phyloP scores from a whole-genome alignment of 306 rosid species.

The Nissolia schottii region DNA sequence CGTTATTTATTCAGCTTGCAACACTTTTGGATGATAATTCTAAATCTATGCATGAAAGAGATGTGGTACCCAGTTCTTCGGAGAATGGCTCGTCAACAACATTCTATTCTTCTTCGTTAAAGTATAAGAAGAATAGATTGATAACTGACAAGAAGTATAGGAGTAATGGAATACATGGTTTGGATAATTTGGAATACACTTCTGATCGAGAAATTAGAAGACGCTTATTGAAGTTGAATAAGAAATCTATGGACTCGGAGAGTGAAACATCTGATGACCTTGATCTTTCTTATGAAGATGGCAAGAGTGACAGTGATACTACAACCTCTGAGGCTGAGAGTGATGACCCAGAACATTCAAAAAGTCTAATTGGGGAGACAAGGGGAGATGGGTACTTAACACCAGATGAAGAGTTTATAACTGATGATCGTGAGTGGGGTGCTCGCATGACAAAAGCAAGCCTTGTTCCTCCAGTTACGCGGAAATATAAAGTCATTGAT shows the following conservation, averaged over 20 bases:
- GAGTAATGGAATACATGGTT: conserved; percentile 63
- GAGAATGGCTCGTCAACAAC: conserved; percentile 50
- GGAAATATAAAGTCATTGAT: conserved; percentile 92
- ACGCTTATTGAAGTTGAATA: conserved; percentile 76
- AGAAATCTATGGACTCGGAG: conserved; percentile 68
- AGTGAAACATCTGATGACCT: conserved; percentile 89
- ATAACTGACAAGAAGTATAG: conserved; percentile 70
- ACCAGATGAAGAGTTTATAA: conserved; percentile 47
- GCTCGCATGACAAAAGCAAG: conserved; percentile 99
- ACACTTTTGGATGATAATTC: conserved; percentile 62
- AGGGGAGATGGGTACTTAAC: conserved; percentile 48
- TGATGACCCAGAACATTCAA: conserved; percentile 51
- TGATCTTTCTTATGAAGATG: conserved; percentile 69
- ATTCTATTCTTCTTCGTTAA: conserved; percentile 43
- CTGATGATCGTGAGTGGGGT: conserved; percentile 98
- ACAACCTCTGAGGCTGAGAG: conserved; percentile 65
- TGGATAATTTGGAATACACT: conserved; percentile 63
- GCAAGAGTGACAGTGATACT: conserved; percentile 71
- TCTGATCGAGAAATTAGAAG: conserved; percentile 90
- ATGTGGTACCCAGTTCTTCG: conserved; percentile 51
- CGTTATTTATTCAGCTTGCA: conserved; percentile 76
- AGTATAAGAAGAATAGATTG: conserved; percentile 70
- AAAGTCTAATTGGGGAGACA: conserved; percentile 45
- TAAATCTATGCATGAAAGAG: conserved; percentile 57
- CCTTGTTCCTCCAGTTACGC: conserved; percentile 97